These are phyloP conservation scores for Cytidiella melzeri DNA, from an alignment of 768 basidiomycete species.

Conservation along the genomic window DNA sequence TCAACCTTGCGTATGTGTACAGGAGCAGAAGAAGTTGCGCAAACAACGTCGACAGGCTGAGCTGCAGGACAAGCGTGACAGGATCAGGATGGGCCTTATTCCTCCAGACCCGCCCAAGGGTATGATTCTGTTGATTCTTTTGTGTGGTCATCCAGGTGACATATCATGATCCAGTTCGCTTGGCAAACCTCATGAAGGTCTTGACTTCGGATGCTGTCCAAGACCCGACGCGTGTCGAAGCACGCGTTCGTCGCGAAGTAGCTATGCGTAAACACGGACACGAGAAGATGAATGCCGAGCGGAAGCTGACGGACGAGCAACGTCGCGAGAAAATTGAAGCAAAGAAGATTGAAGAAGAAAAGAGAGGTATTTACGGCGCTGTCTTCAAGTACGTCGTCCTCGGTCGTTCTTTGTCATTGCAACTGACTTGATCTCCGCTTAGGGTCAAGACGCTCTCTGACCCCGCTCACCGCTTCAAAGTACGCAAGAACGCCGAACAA, in stretches of 20 bases:
- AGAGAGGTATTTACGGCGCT: constrained; percentile 74
- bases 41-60: constrained; percentile 84
- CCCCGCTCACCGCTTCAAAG: constrained; percentile 92
- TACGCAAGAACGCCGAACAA: constrained; percentile 94
- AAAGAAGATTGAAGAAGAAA: constrained; percentile 85
- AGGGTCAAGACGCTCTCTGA: constrained; percentile 88
- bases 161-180: constrained; percentile 55
- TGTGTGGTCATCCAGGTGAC: background rate
- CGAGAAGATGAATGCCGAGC: constrained; percentile 89
- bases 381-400: constrained; percentile 76
- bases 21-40: constrained; percentile 96
- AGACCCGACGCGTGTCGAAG: constrained; percentile 97
- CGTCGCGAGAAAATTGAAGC: constrained; percentile 78
- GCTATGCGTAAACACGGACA: constrained; percentile 84
- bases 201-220: constrained; percentile 93
- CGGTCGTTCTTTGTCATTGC: background rate
- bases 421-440: constrained; percentile 2
- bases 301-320: constrained; percentile 90
- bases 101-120: constrained; percentile 96
- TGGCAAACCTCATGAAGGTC: constrained; percentile 96
- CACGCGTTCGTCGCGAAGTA: constrained; percentile 89
- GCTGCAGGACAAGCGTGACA: constrained; percentile 89
- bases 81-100: constrained; percentile 91
- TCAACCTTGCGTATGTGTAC: constrained; percentile 1
- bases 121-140: constrained; percentile 20